phyloP scores from a whole-genome alignment of 2,329 filamentous ascomycete genomes.

The Fusarium compactum region DNA sequence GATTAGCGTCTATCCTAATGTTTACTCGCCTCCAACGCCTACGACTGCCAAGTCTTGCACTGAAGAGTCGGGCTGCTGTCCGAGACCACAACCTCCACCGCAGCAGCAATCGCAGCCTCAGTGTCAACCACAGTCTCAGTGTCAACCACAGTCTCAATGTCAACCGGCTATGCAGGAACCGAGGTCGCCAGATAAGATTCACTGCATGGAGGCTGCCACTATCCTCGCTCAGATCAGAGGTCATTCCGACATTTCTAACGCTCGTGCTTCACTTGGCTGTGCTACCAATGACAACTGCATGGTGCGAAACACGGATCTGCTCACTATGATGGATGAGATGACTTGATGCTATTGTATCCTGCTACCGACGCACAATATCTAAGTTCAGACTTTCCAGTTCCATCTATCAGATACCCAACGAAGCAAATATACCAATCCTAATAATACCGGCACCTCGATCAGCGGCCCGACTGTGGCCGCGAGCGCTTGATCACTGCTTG shows the following conservation, averaged over 20 bases:
- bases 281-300: constrained; percentile 45
- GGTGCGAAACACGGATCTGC: constrained; percentile 52
- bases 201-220: constrained; percentile 46
- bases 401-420: constrained; percentile 68
- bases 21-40: constrained; percentile 7
- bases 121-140: not conserved
- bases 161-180: not conserved
- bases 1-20: not conserved
- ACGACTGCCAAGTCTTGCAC: not conserved
- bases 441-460: constrained; percentile 86
- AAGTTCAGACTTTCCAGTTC: constrained; percentile 41
- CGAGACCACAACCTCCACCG: not conserved
- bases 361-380: not conserved
- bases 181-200: constrained; percentile 38
- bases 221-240: constrained; percentile 57
- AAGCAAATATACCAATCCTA: constrained; percentile 81
- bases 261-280: constrained; percentile 50
- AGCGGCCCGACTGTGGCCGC: constrained; percentile 86
- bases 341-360: constrained; percentile 7
- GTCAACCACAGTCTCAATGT: not conserved
- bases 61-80: constrained; percentile 18
- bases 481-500: constrained; percentile 81
- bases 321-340: constrained; percentile 51
- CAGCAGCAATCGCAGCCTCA: not conserved
- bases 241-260: constrained; percentile 44